Base-by-base conservation (phyloP, 1,139 yeast genomes). In the Hyphopichia wangnamkhiaoensis region DNA sequence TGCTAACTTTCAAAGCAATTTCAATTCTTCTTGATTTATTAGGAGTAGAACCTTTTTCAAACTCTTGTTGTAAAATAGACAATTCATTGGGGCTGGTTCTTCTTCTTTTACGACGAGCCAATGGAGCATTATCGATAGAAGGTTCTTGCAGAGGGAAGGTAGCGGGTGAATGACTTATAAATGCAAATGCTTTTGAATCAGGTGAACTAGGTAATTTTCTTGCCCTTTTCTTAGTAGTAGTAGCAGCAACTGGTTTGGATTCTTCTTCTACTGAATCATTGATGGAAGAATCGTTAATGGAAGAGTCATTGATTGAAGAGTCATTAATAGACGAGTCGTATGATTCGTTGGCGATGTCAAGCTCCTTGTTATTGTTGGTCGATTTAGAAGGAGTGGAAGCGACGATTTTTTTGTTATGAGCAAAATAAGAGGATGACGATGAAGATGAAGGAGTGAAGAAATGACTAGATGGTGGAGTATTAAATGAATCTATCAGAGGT, bases 61-160 rank as follows among this genome's bases (percentile, higher is more conserved):
- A 93, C 65, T 89, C 96, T 33, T 73, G 66, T 62, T 90, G 93
- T 42, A 93, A 75, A 38, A 93, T 81, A 29, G 83, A 74, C 47
- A 91, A 74, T 61, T 93, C 98, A 43, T 79, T 76, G 4, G 95
- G 94, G 2, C 95, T 84, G 0, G 98, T 93, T 68, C 98, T 85
- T 67, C 98, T 82, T 63, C 98, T 80, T 60, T 91, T 91, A 41
- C 97, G 80, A 54, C 97, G 82, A 1, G 96, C 96, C 47, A 90
- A 68, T 34, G 91, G 91, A 18, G 90, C 91, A 56, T 90, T 88
- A 60, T 90, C 96, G 40, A 89, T 88, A 37, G 81, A 70, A 1
- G 97, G 96, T 57, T 87, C 95, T 49, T 84, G 86, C 21, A 78
- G 70, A 12, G 93, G 94, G 58, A 81, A 90, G 0, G 96, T 87